Evolutionary conservation across 768 basidiomycete species (phyloP).

Genomic region (Calocera viscosa): DNA sequence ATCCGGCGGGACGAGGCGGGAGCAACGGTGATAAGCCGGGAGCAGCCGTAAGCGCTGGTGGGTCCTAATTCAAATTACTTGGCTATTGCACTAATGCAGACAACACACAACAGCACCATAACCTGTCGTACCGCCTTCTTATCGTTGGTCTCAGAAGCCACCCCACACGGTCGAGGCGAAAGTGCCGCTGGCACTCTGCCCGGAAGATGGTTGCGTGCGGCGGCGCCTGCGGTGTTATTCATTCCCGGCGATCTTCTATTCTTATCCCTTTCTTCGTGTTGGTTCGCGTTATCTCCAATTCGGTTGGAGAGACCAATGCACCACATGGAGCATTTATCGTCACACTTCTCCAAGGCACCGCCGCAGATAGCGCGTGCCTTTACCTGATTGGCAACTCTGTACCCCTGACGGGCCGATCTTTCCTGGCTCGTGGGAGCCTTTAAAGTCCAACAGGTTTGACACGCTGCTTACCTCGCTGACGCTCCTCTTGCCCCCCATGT

Average conservation of each 20-base stretch:
- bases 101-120: not conserved
- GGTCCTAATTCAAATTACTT: not conserved
- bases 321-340: not conserved
- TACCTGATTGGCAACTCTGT: not conserved
- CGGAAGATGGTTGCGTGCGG: not conserved
- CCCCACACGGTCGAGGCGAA: not conserved
- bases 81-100: not conserved
- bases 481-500: not conserved
- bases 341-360: not conserved
- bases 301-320: not conserved
- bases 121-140: not conserved
- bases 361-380: not conserved
- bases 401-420: not conserved
- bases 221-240: not conserved
- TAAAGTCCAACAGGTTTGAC: not conserved
- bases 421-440: not conserved
- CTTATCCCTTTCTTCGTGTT: constrained; percentile 1
- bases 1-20: not conserved
- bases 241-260: not conserved
- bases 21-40: constrained; percentile 6
- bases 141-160: not conserved
- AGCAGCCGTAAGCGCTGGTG: not conserved
- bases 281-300: constrained; percentile 5
- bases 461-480: not conserved
- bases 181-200: not conserved